A percentile compares a stretch with the other conserved stretches of the same genome.
These are phyloP conservation scores for Triangularia setosa DNA, from an alignment of 2,329 filamentous ascomycete species.

Conservation along the genomic window DNA sequence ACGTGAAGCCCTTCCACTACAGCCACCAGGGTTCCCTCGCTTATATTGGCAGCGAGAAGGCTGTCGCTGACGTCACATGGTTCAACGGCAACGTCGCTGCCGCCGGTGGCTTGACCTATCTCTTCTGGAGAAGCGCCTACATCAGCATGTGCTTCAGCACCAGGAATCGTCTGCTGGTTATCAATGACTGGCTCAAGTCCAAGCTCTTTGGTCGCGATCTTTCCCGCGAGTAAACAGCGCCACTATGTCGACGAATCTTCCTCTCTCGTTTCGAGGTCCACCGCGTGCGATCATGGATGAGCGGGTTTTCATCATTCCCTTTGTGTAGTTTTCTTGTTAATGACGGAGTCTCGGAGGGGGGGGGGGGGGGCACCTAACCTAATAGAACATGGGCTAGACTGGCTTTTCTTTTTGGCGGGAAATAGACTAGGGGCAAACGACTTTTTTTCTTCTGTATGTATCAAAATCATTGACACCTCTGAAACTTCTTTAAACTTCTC, in stretches of 20 bases:
- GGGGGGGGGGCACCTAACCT: conserved; percentile 12
- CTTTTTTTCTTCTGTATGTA: conserved; percentile 10
- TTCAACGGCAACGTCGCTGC: conserved; percentile 93
- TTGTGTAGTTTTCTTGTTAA: conserved; percentile 13
- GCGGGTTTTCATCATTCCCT: conserved; percentile 13
- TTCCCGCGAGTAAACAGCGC: conserved; percentile 64
- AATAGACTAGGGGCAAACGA: conserved; percentile 14
- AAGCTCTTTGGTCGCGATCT: conserved; percentile 96
- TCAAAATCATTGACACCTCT: neutral
- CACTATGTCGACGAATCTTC: neutral
- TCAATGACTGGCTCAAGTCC: conserved; percentile 94
- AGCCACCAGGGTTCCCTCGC: conserved; percentile 94
- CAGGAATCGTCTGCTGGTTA: conserved; percentile 88
- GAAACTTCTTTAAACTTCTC: neutral
- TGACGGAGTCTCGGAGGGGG: conserved; percentile 21
- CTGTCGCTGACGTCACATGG: conserved; percentile 96
- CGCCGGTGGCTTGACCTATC: conserved; percentile 89
- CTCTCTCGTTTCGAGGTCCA: neutral
- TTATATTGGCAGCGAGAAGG: conserved; percentile 95
- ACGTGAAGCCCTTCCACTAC: conserved; percentile 97
- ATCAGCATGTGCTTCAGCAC: conserved; percentile 99
- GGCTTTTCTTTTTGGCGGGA: conserved; percentile 16
- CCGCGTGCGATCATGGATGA: neutral
- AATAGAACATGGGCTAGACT: conserved; percentile 23
- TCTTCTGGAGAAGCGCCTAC: conserved; percentile 98